These are phyloP conservation scores for Rhypophila decipiens DNA, from an alignment of 495 filamentous ascomycete genomes.

Conservation along the genomic window DNA sequence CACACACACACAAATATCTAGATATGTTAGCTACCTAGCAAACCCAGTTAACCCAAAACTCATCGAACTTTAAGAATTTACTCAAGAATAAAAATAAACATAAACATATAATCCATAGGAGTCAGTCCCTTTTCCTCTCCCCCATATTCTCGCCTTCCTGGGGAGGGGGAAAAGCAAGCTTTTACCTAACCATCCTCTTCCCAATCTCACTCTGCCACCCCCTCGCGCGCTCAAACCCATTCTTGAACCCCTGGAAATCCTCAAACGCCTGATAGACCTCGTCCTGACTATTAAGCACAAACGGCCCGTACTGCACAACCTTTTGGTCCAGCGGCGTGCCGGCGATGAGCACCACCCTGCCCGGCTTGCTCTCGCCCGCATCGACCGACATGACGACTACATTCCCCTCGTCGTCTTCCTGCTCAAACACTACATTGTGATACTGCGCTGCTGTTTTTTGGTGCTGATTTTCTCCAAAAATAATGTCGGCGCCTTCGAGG, in stretches of 20 bases:
- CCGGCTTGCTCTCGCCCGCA: conserved; percentile 57
- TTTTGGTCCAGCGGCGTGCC: conserved; percentile 85
- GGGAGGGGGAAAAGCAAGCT: too few relatives aligned
- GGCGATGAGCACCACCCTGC: conserved; percentile 72
- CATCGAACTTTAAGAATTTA: too few relatives aligned
- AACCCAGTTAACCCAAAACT: too few relatives aligned
- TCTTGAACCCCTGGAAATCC: conserved; percentile 76
- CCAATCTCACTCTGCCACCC: conserved; percentile 92
- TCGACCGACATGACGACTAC: conserved; percentile 63
- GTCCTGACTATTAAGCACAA: conserved; percentile 77
- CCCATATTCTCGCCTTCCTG: too few relatives aligned
- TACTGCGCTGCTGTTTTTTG: conserved; percentile 59
- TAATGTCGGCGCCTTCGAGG: conserved; percentile 60
- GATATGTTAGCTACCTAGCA: too few relatives aligned
- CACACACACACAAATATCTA: too few relatives aligned
- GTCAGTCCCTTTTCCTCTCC: too few relatives aligned
- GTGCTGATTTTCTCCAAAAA: conserved; percentile 55
- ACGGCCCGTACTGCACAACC: conserved; percentile 94
- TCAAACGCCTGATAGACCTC: conserved; percentile 85
- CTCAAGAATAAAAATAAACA: too few relatives aligned
- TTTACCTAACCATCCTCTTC: conserved; percentile 55
- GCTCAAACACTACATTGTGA: conserved; percentile 87
- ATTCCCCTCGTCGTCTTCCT: conserved; percentile 70
- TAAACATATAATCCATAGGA: too few relatives aligned
- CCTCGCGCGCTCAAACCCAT: conserved; percentile 84